These are phyloP conservation scores for Umbelopsis sp. DNA, from an alignment of 371 early-diverging fungal genomes.

Conservation along the genomic window DNA sequence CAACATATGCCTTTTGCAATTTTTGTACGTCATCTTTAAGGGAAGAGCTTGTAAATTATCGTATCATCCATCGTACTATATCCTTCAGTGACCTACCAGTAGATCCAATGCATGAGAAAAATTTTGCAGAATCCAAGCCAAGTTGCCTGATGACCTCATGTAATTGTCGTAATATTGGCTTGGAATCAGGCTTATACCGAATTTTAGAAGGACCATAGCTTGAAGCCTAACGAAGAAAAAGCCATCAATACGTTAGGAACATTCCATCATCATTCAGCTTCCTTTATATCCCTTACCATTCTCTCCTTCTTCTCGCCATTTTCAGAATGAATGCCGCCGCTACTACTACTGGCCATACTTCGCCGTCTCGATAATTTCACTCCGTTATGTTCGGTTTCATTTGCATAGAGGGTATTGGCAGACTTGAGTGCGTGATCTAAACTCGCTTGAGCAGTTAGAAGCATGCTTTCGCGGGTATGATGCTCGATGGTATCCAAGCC, in stretches of 20 bases:
- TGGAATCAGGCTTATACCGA: conserved; percentile 51
- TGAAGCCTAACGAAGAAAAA: background rate
- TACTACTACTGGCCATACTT: conserved; percentile 33
- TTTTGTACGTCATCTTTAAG: conserved; percentile 44
- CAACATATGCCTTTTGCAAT: conserved; percentile 50
- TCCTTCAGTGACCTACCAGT: conserved; percentile 32
- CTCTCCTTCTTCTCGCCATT: conserved; percentile 24
- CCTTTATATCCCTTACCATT: conserved; percentile 16
- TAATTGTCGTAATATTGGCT: conserved; percentile 47
- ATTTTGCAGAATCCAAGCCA: conserved; percentile 48
- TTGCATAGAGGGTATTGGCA: conserved; percentile 41
- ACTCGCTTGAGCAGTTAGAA: conserved; percentile 45
- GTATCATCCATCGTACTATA: background rate
- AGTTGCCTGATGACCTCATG: conserved; percentile 46
- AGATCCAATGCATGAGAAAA: conserved; percentile 44
- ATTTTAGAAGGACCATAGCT: conserved; percentile 33
- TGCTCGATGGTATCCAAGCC: conserved; percentile 27
- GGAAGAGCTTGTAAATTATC: background rate
- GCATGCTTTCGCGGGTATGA: conserved; percentile 32
- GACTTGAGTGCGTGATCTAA: conserved; percentile 54
- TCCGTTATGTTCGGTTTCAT: conserved; percentile 19
- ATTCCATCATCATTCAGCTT: background rate
- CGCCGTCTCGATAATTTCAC: conserved; percentile 24
- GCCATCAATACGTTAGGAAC: background rate
- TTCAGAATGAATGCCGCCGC: conserved; percentile 30